Evolutionary conservation across 768 basidiomycete genomes (phyloP), one percentile per base, ranked within the genome.

Genomic region (Trametes cingulata): DNA sequence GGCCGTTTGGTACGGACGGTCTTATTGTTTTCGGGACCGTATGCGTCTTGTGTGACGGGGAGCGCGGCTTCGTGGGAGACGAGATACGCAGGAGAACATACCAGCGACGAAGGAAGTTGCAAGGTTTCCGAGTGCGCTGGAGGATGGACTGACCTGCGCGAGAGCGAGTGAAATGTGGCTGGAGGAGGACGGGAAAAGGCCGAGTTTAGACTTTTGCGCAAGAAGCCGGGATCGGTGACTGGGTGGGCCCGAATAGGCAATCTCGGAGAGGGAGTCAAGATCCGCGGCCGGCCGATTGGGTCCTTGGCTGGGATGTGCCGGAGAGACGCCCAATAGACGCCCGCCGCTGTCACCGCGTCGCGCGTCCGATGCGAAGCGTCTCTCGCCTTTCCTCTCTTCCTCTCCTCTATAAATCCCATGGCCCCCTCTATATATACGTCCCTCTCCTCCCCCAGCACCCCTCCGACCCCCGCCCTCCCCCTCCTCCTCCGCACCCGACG

Each of bases 261-360:
- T 6, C 4, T n/a, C 36, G 36, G 43, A 13, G 49, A 29, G 45
- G 10, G 10, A 19, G 37, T 36, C 55, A 29, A 62, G 61, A 62
- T 62, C 61, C 61, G 61, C 61, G 61, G 61, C 61, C 47, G 39
- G 46, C n/a, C 55, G 56, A 62, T 62, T 51, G 61, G 29, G 15
- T 46, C 29, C 35, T 4, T 17, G 47, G 47, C 15, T 9, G 47
- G 58, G n/a, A 45, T 17, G 41, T 19, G 49, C 57, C 42, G 49
- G 29, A 39, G 27, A 55, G 43, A 24, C 53, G 53, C 45, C 27
- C 22, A 9, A 6, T 35, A 20, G 51, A 47, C 51, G 58, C 51
- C 36, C 43, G 42, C 41, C 19, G 52, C 47, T 40, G 37, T 53
- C 58, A 46, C 45, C 43, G 51, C 58, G 52, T 53, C 52, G 43